A percentile compares a stretch with the other conserved stretches of the same genome.
phyloP scores from a whole-genome alignment of 2,329 filamentous ascomycete genomes.

The Chalara sp. region DNA sequence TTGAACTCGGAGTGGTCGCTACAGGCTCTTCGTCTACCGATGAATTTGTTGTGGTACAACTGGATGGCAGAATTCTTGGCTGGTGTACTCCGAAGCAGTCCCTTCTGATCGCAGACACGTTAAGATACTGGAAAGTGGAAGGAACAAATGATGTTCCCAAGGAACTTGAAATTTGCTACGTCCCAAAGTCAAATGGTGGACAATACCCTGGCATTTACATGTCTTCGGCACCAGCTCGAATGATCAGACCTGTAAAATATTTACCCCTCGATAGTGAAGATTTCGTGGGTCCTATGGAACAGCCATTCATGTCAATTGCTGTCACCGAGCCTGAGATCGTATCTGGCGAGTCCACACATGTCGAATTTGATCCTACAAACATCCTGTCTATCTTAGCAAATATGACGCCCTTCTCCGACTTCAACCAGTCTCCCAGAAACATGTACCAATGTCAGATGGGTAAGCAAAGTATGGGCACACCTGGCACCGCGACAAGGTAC shows the following conservation, averaged over 20 bases:
- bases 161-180: conserved; percentile 84
- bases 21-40: conserved; percentile 71
- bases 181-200: conserved; percentile 82
- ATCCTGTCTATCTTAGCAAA: conserved; percentile 97
- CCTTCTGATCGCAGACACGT: conserved; percentile 71
- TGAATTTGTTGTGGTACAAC: conserved; percentile 81
- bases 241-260: conserved; percentile 90
- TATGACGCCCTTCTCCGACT: conserved; percentile 98
- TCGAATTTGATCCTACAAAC: conserved; percentile 90
- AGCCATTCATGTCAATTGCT: conserved; percentile 97
- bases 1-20: conserved; percentile 71
- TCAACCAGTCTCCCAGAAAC: conserved; percentile 97
- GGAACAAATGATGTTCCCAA: conserved; percentile 73
- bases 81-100: conserved; percentile 86
- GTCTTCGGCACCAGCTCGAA: conserved; percentile 75
- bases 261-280: conserved; percentile 80
- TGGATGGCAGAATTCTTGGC: conserved; percentile 84
- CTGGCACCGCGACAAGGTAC: conserved; percentile 74
- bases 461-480: conserved; percentile 98
- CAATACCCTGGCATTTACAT: conserved; percentile 96
- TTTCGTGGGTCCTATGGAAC: conserved; percentile 87
- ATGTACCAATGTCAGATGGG: conserved; percentile 99
- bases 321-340: conserved; percentile 82
- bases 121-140: conserved; percentile 94
- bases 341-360: conserved; percentile 85